Base-by-base conservation (phyloP, 805 yeast genomes). In the Sugiyamaella marilandica region DNA sequence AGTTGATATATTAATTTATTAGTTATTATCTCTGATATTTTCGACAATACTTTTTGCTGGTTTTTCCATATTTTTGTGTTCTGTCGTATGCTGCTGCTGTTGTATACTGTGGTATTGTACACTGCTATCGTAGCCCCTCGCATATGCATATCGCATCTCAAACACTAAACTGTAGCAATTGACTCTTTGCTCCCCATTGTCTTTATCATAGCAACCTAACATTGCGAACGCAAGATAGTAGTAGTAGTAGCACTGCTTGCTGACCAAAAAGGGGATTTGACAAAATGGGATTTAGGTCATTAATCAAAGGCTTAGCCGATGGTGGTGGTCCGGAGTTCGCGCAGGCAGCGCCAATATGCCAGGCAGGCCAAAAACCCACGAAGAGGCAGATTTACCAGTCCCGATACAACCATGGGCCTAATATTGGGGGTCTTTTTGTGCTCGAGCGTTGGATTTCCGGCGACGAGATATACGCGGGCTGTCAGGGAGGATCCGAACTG, bases 371-470 rank as follows among this genome's bases (percentile, higher is more conserved):
- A 14, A 59, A 68, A 10, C 74, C 77, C 9, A 66, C 70, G 11
- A 45, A 57, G 31, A 55, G 62, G 43, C 68, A 67, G 49, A 60
- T 72, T 37, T 57, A 55, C 52, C 67, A 65, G 43, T 55, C 58
- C 35, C 59, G 75, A 33, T 66, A 71, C 59, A 87, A 87, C 63
- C 82, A 79, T 63, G 98, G 97, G 5, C 95, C 87, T 32, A 91
- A 90, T 67, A 71, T 91, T 39, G 98, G 98, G 0, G 78, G 90
- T 0, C 68, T 85, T 53, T 91, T 90, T 66, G 83, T 90, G 1
- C 74, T 81, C 45, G 97, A 91, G 64, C 83, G 82, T 60, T 91
- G 87, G 83, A 76, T 39, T 68, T 41, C 57, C 13, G 62, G 58
- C 19, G 59, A 51, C 34, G 51, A 84, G 52, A 86, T 87, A 61